A percentile compares a stretch with the other conserved stretches of the same genome.
Conservation (phyloP, 345 rosid species). For the Eucalyptus viminalis region DNA sequence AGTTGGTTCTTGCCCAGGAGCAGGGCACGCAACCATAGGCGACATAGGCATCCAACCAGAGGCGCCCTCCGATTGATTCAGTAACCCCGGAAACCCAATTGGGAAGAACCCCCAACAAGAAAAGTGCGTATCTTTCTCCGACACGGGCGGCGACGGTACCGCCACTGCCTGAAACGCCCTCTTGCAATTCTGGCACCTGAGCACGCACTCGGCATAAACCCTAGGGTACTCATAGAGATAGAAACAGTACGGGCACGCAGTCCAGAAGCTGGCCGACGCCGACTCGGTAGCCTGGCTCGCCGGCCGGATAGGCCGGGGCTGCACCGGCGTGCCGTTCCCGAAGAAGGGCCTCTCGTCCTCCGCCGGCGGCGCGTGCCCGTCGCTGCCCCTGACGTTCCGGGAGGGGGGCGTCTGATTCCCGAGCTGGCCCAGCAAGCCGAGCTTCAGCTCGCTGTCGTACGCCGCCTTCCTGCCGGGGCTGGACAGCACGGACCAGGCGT, state of each 20-base stretch:
- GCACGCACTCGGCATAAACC: conserved; percentile 62
- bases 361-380: neutral
- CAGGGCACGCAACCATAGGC: conserved; percentile 36
- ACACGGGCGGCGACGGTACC: conserved; percentile 49
- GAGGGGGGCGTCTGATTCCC: neutral
- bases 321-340: neutral
- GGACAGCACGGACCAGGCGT: conserved; percentile 81
- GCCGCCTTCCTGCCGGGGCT: conserved; percentile 48
- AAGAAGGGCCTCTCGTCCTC: neutral
- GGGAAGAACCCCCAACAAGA: conserved; percentile 77
- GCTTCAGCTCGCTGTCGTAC: conserved; percentile 61
- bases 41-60: conserved; percentile 73
- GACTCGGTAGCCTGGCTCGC: neutral
- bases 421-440: conserved; percentile 46
- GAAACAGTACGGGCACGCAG: conserved; percentile 86
- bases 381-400: conserved; percentile 2
- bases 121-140: conserved; percentile 48
- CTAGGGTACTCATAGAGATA: conserved; percentile 68
- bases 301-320: neutral
- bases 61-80: conserved; percentile 1
- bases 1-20: neutral
- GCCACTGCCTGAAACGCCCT: conserved; percentile 73
- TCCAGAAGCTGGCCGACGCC: conserved; percentile 60
- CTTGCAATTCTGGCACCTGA: conserved; percentile 69
- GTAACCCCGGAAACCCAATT: conserved; percentile 37